Base-by-base conservation (phyloP, 768 basidiomycete genomes). In the Naematelia aurantialba region DNA sequence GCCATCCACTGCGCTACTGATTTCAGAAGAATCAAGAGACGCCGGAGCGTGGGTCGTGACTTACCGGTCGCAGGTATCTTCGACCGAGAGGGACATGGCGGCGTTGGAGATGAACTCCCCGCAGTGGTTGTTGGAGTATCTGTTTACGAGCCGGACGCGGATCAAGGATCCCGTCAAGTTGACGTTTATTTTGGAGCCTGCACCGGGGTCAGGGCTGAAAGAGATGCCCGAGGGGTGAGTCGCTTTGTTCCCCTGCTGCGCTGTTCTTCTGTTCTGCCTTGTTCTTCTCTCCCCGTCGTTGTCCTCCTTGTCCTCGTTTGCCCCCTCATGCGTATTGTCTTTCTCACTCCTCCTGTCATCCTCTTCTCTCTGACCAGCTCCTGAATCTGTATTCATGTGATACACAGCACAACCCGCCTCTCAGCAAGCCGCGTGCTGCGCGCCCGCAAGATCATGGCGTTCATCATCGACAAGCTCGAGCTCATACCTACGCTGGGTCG, bases 381-480 rank as follows among this genome's bases (percentile, higher is more conserved):
- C 46, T 8, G 8, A 21, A 11, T 26, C 25, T 26, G 8, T 47
- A 19, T 11, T 47, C 8, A 47, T 47, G 8, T 42, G 34, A 29
- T 45, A 34, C 30, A 4, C 1, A 79, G 85, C 14, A 88, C 92
- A 68, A 86, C 88, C 0, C 89, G 92, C 65, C 79, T 99, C 19
- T 94, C 91, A 0, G 92, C 94, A 0, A 91, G 85, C 69, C 84
- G 89, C 24, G 87, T 87, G 66, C 80, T 98, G 47, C 83, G 96
- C 30, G 84, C 94, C 17, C 83, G 87, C 46, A 99, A 97, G 78
- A 83, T 97, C 19, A 81, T 86, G 0, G 69, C 80, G 50, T 94
- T 96, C 80, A 88, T 92, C 1, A 87, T 88, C 69, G 91, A 92
- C 61, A 92, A 76, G 56, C 66, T 74, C 24, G 66, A 74, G n/a